phyloP scores from a whole-genome alignment of 805 yeast species.

The Debaryomyces prosopidis region DNA sequence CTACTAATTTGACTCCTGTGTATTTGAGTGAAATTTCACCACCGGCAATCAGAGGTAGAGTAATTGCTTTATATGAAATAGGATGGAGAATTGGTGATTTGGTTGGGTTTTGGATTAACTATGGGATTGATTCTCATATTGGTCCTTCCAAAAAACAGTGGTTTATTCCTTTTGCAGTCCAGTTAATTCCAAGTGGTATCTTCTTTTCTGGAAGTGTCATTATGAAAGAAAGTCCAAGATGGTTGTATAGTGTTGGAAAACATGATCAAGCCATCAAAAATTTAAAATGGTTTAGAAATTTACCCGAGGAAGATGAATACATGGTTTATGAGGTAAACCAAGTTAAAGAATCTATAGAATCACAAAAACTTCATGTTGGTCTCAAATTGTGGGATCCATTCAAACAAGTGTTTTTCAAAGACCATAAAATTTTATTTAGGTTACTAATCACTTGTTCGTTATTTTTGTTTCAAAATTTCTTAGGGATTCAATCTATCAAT shows the following conservation, averaged over 20 bases:
- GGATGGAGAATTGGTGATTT: slow-evolving; percentile 52
- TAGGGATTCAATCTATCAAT: slow-evolving; percentile 51
- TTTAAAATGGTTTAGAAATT: slow-evolving; percentile 34
- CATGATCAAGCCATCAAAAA: slow-evolving; percentile 34
- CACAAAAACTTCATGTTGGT: slow-evolving; percentile 31
- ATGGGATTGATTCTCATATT: slow-evolving; percentile 41
- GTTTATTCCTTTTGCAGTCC: slow-evolving; percentile 50
- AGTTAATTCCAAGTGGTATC: slow-evolving; percentile 45
- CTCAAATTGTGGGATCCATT: slow-evolving; percentile 42
- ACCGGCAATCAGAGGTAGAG: slow-evolving; percentile 44
- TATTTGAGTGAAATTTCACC: slow-evolving; percentile 48
- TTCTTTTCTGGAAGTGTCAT: slow-evolving; percentile 39
- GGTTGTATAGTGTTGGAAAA: slow-evolving; percentile 36
- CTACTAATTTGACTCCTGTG: slow-evolving; percentile 50
- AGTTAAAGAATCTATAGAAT: slow-evolving; percentile 32
- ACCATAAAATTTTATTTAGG: slow-evolving; percentile 28
- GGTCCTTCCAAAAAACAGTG: slow-evolving; percentile 41
- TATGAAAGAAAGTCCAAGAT: slow-evolving; percentile 49
- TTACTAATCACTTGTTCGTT: slow-evolving; percentile 37
- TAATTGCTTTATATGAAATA: slow-evolving; percentile 48
- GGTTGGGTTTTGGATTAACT: slow-evolving; percentile 51
- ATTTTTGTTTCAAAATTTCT: slow-evolving; percentile 46
- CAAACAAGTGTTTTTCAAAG: slow-evolving; percentile 29
- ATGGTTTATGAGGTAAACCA: slow-evolving; percentile 36
- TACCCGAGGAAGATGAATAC: slow-evolving; percentile 35